Base-by-base conservation (phyloP, 2,329 filamentous ascomycete genomes). In the Trichoderma cornu-damae region DNA sequence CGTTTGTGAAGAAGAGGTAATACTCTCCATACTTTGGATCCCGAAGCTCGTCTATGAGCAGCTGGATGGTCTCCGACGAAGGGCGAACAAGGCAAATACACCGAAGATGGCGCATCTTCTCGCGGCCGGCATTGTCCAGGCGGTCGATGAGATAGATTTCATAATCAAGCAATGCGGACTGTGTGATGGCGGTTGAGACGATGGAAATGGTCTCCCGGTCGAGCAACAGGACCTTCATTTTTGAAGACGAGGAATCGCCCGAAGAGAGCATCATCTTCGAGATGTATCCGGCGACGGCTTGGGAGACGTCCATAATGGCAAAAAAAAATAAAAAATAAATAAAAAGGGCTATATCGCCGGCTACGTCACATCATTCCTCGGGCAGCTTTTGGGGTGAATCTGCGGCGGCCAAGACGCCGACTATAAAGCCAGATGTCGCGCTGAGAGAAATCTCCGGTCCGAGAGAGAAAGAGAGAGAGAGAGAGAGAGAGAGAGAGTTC, bases 1-100 rank as follows among this genome's bases (percentile, higher is more conserved):
- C 88, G 71, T 99, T 99, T 78, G 91, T 97, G 72, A 99, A 96
- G 73, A 95, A 96, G 57, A 99, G 82, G 68, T 96, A 85, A 74
- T 99, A 99, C 75, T 99, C 94, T 63, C 94, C 93, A 66, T 99
- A 99, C 70, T 92, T 96, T 4, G 94, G 95, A 49, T 97, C 93
- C 60, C 94, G 84, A 57, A 99, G 81, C 76, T 99, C 94, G 68
- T 99, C 94, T 64, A 99, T 93, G 53, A 99, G 82, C 61, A 89
- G 84, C 69, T 99, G 92, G 68, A 97, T 91, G 4, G 93, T 95
- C 64, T 95, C 90, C 11, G 93, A 82, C 0, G 93, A 96, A 6
- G 94, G 94, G 38, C 95, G 87, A 47, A 99, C 83, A 65, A 99
- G 93, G 70, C 91, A 96, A 26, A 97, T 77, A 71, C 94, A 99